These are phyloP conservation scores for Penicillium chermesinum DNA, from an alignment of 495 filamentous ascomycete genomes.

Conservation along the genomic window DNA sequence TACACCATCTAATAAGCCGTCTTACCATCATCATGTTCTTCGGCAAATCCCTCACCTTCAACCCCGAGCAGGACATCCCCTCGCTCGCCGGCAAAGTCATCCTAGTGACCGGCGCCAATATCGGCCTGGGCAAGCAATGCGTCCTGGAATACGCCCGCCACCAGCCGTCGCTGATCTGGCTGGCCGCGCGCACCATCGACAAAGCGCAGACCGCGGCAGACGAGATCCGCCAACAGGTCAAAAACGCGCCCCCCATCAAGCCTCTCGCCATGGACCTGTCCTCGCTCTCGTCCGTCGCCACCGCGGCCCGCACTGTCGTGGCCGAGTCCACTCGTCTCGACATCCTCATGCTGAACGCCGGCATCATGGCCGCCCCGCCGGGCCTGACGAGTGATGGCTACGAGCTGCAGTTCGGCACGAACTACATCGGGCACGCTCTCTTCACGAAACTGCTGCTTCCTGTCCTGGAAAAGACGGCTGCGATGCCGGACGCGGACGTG, in stretches of 20 bases:
- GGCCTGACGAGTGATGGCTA: constrained; percentile 50
- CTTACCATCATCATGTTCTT: neutral
- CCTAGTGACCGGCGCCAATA: constrained; percentile 23
- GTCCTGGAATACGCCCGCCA: constrained; percentile 21
- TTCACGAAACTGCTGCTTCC: constrained; percentile 48
- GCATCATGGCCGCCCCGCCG: constrained; percentile 49
- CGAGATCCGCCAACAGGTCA: constrained; percentile 5
- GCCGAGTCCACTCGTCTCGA: constrained; percentile 37
- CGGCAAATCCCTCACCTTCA: constrained; percentile 11
- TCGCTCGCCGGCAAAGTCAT: constrained; percentile 17
- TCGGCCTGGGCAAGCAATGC: constrained; percentile 22
- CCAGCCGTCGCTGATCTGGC: constrained; percentile 22
- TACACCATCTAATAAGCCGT: neutral
- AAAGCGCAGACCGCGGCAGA: constrained; percentile 10
- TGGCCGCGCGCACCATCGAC: constrained; percentile 14
- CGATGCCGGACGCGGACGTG: constrained; percentile 27
- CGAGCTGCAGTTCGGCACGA: constrained; percentile 59
- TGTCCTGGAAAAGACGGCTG: constrained; percentile 28
- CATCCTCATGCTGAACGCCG: constrained; percentile 59
- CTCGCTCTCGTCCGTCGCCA: constrained; percentile 31
- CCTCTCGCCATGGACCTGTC: constrained; percentile 25
- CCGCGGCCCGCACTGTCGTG: constrained; percentile 29
- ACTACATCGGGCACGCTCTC: constrained; percentile 58
- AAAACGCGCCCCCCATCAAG: neutral
- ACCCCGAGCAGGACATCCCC: constrained; percentile 16